A percentile compares a stretch with the other conserved stretches of the same genome.
Conservation (phyloP, 306 rosid genomes). For the Boehmeria nivea region DNA sequence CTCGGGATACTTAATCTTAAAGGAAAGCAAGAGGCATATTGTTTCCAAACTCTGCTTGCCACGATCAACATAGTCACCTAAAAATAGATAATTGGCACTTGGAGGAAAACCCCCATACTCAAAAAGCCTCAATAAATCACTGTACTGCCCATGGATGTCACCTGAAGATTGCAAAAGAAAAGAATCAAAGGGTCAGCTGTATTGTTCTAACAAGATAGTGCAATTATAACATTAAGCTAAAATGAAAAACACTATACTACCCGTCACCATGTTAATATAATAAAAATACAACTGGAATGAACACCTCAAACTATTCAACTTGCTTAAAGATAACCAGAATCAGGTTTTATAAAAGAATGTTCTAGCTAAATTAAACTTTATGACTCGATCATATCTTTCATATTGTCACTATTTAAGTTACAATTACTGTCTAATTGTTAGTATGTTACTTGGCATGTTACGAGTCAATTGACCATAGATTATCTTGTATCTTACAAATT, state of each 20-base stretch:
- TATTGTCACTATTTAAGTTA: too few relatives aligned
- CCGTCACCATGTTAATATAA: too few relatives aligned
- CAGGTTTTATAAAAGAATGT: not conserved
- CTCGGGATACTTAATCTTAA: conserved; percentile 80
- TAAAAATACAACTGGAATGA: not conserved
- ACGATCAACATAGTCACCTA: conserved; percentile 93
- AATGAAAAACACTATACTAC: too few relatives aligned
- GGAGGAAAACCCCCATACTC: conserved; percentile 95
- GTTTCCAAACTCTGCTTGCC: conserved; percentile 96
- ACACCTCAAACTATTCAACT: not conserved
- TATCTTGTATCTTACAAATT: too few relatives aligned
- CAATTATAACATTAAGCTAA: not conserved
- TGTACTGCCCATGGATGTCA: conserved; percentile 91
- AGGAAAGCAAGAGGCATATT: conserved; percentile 86
- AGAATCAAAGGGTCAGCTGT: conserved; percentile 15
- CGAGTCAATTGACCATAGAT: too few relatives aligned
- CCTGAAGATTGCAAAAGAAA: conserved; percentile 41
- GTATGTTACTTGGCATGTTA: too few relatives aligned
- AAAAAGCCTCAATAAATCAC: conserved; percentile 80
- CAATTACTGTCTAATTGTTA: too few relatives aligned
- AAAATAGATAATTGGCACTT: conserved; percentile 68
- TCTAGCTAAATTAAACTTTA: not conserved
- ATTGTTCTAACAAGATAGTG: not conserved
- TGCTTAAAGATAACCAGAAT: not conserved
- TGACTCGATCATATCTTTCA: too few relatives aligned